Base-by-base conservation (phyloP, 2,329 filamentous ascomycete genomes). In the Sporothrix euskadiensis region DNA sequence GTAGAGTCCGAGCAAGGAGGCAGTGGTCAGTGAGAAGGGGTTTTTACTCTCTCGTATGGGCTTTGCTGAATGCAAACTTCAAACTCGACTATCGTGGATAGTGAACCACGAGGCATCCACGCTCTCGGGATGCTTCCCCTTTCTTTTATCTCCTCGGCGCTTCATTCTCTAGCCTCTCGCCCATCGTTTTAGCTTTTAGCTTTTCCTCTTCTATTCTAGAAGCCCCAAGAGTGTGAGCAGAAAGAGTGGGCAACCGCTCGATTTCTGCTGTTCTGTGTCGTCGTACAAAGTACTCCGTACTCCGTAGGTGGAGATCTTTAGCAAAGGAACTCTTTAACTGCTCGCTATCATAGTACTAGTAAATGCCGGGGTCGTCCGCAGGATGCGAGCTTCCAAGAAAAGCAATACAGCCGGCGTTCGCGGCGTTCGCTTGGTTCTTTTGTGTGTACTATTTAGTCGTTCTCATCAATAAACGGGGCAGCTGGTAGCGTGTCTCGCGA, bases 141-240 rank as follows among this genome's bases (percentile, higher is more conserved):
- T 32, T 10, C 41, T 19, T 49, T 49, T 35, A 30, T 59, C 35
- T 35, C 30, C 5, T 59, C 30, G 2, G n/a, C 39, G 19, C 44
- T 69, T 32, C 41, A 32, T 19, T 30, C 16, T 56, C 14, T 47
- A n/a, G 69, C 41, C 14, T 61, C 30, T 57, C 52, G 14, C 12
- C 12, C 44, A 49, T 49, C 6, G 44, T 47, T 39, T 61, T 63
- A 32, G 19, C 30, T 39, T 19, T 35, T 35, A 22, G 39, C 35
- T 35, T 35, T 30, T 49, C 22, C 39, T 71, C 54, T 61, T 63
- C 26, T 63, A 39, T 41, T 69, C 56, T 47, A 32, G 69, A 71
- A 47, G 47, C 22, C 6, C 44, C 7, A n/a, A n/a, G 35, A 32
- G 32, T 7, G 59, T 44, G 32, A 41, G 59, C 35, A 22, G 65